Evolutionary conservation across 176 grass and related monocot species (phyloP), one percentile per base, ranked within the genome.

Genomic region (Eragrostis nindensis): DNA sequence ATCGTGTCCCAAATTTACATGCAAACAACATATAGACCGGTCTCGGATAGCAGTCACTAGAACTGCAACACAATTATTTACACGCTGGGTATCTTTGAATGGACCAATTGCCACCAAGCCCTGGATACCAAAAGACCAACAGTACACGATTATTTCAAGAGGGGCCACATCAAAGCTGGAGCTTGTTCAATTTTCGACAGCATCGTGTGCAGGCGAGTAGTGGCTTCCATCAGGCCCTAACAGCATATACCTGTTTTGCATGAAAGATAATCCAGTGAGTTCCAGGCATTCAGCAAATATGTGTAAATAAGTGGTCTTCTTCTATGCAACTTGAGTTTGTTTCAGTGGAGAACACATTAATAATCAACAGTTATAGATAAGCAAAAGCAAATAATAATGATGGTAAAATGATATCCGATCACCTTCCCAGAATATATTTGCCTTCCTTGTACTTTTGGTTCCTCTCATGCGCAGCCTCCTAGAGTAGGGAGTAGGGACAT

Each of bases 401-500:
- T 40, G 26, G 54, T 10, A 80, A 9, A 79, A 48, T 18, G 48
- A 47, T 56, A 47, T 79, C 48, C 3, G 66, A 62, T 68, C 76
- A 97, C 94, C 94, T 97, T 44, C 92, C 89, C 21, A 97, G 83
- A 75, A 94, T 86, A 70, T 92, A 90, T 80, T 97, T 97, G 11
- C 94, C 92, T 93, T 97, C 94, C 74, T 97, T 97, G 80, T 94
- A 97, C 85, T 86, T 94, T 80, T 97, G 89, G 47, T 0, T 29
- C 73, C 85, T 94, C 5, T 94, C 89, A 4, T 36, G 32, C 22
- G 95, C 92, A 87, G 75, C 45, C 32, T 68, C 78, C 95, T 98
- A 81, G 32, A 82, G 70, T 41, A 85, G 62, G 73, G n/a, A n/a
- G n/a, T n/a, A n/a, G n/a, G n/a, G 40, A 50, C 73, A 78, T 49